Percentiles rank a stretch among this genome's conserved stretches.
Evolutionary conservation across 2,329 filamentous ascomycete genomes (phyloP).

Genomic region (Ascochyta clinopodiicola): DNA sequence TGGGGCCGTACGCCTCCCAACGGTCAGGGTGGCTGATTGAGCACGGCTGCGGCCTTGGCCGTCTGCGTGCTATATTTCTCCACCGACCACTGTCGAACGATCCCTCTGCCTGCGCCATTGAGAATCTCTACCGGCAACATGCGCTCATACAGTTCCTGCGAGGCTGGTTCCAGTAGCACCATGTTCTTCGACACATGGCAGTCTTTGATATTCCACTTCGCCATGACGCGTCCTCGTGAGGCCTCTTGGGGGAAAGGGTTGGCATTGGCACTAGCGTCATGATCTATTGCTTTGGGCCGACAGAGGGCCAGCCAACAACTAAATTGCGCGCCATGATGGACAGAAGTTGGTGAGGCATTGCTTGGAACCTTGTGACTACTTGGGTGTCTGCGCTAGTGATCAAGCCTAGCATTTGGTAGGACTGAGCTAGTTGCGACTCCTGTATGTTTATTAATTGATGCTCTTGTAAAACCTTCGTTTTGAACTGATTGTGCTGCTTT

Average conservation of each 20-base stretch:
- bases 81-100: not conserved
- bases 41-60: not conserved
- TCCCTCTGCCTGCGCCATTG: not conserved
- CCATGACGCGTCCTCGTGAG: not conserved
- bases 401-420: not conserved
- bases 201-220: not conserved
- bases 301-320: not conserved
- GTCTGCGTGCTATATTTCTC: slow-evolving; percentile 6
- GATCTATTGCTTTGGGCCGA: slow-evolving; percentile 3
- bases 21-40: slow-evolving; percentile 48
- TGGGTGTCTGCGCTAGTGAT: not conserved
- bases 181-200: not conserved
- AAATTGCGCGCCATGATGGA: not conserved
- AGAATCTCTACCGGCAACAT: not conserved
- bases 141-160: not conserved
- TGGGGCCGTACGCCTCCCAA: slow-evolving; percentile 47
- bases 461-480: not conserved
- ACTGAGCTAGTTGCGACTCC: not conserved
- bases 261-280: not conserved
- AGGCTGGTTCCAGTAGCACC: not conserved
- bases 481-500: no score
- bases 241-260: not conserved
- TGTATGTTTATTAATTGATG: slow-evolving; percentile 4
- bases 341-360: not conserved
- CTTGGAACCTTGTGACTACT: not conserved